A percentile compares a stretch with the other conserved stretches of the same genome.
These are phyloP conservation scores for Gliomastix tumulicola DNA, from an alignment of 2,329 filamentous ascomycete species.

Conservation along the genomic window DNA sequence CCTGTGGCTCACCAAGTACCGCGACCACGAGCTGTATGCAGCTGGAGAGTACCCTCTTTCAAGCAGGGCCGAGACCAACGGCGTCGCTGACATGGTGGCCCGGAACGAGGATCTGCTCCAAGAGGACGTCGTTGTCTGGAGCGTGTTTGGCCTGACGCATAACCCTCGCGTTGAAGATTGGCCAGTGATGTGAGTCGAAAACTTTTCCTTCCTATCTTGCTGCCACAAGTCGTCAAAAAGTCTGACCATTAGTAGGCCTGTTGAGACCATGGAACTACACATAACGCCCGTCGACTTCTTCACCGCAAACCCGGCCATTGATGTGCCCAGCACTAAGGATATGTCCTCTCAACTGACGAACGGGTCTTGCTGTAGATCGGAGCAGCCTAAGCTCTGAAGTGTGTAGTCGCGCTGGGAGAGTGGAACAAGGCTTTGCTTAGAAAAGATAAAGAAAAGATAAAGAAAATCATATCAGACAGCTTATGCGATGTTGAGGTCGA, in stretches of 20 bases:
- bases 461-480: slow-evolving; percentile 6
- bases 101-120: slow-evolving; percentile 39
- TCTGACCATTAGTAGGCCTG: too few relatives aligned
- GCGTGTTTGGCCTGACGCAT: slow-evolving; percentile 54
- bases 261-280: slow-evolving; percentile 40
- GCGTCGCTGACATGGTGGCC: slow-evolving; percentile 29
- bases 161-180: slow-evolving; percentile 61
- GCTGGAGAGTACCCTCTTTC: slow-evolving; percentile 35
- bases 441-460: neutral
- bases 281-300: slow-evolving; percentile 45
- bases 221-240: neutral
- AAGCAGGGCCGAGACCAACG: slow-evolving; percentile 23
- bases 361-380: too few relatives aligned
- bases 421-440: too few relatives aligned
- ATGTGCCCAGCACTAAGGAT: slow-evolving; percentile 21
- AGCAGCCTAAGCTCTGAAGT: neutral
- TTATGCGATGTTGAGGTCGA: slow-evolving; percentile 5
- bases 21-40: slow-evolving; percentile 36
- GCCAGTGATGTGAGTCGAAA: slow-evolving; percentile 50
- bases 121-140: slow-evolving; percentile 49
- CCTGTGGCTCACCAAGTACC: slow-evolving; percentile 37
- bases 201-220: neutral
- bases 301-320: slow-evolving; percentile 36
- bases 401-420: too few relatives aligned
- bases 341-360: slow-evolving; percentile 2